Evolutionary conservation across 495 filamentous ascomycete genomes (phyloP), one percentile per base, ranked within the genome.

Genomic region (Platismatia glauca): DNA sequence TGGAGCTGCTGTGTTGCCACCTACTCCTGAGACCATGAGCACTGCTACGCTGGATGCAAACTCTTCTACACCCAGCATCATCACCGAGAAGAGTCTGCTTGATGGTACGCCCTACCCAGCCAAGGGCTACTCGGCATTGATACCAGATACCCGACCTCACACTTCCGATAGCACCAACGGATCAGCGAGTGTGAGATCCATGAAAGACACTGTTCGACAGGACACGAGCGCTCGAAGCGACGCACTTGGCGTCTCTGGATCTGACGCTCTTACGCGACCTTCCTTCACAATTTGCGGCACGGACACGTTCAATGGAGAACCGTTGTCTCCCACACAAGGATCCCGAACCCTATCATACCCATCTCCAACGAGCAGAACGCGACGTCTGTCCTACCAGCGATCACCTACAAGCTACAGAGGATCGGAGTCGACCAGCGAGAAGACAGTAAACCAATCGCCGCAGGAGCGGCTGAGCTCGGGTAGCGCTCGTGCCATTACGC

Each of bases 21-120:
- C 67, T 35, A 69, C 67, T 31, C 67, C 67, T 29, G 67, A 64
- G 7, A 67, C 67, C 3, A 67, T 69, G 64, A 64, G 61, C 29
- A 64, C 62, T 37, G 62, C 64, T 24, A 66, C 64, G 8, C 7
- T 61, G n/a, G 67, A 43, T 50, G 61, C 56, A 27, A 65, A 55
- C 31, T 65, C 64, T n/a, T 67, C 65, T n/a, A 69, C 65, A 27
- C 64, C 60, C 15, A 69, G 67, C 31, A 65, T 69, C 20, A 34
- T 67, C 34, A 65, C 64, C n/a, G 67, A 69, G 31, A 67, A 67
- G 50, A 67, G 64, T 27, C 37, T 65, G 39, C 52, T 50, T n/a
- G 62, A 67, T 52, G 61, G 55, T 24, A 41, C 50, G 20, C 48
- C 61, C 7, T 50, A 57, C 44, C 50, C 37, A 7, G 33, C 35